These are phyloP conservation scores for Oenanthe javanica DNA, from an alignment of 140 eudicot genomes.

Conservation along the genomic window DNA sequence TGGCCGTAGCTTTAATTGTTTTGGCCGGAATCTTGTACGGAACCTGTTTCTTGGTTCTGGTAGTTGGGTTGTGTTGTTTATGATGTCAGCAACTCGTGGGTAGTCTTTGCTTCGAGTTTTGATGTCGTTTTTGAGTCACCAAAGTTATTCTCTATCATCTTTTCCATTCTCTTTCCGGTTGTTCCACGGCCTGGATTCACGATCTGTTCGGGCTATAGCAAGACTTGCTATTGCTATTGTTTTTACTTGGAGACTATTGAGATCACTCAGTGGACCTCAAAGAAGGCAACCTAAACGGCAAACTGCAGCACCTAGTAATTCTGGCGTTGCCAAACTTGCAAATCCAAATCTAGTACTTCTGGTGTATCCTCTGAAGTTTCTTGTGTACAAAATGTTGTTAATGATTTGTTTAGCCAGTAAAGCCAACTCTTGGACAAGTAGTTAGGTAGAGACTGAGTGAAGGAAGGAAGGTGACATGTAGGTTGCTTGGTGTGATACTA, in stretches of 20 bases:
- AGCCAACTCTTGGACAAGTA: conserved; percentile 84
- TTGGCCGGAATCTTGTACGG: no score
- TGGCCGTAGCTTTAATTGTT: no score
- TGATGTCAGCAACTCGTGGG: no score
- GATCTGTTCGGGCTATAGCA: conserved; percentile 70
- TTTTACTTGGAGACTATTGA: conserved; percentile 52
- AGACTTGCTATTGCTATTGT: conserved; percentile 79
- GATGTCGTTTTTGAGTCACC: no score
- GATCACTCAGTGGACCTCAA: conserved; percentile 34
- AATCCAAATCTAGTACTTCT: conserved; percentile 31
- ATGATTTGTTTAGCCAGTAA: conserved; percentile 78
- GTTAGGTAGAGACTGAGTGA: conserved; percentile 76
- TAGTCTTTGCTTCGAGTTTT: no score
- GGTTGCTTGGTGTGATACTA: conserved; percentile 83
- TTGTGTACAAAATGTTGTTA: conserved; percentile 56
- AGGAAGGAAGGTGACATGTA: conserved; percentile 94
- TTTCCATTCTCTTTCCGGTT: no score
- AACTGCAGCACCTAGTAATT: conserved; percentile 47
- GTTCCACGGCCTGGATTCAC: conserved; percentile 32
- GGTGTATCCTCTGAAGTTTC: conserved; percentile 56
- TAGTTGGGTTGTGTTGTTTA: no score
- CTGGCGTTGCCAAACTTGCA: conserved; percentile 39
- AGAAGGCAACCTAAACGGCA: conserved; percentile 73
- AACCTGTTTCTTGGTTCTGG: no score
- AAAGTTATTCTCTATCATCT: no score